These are phyloP conservation scores for Podaxis sp. DNA, from an alignment of 768 basidiomycete species.

Conservation along the genomic window DNA sequence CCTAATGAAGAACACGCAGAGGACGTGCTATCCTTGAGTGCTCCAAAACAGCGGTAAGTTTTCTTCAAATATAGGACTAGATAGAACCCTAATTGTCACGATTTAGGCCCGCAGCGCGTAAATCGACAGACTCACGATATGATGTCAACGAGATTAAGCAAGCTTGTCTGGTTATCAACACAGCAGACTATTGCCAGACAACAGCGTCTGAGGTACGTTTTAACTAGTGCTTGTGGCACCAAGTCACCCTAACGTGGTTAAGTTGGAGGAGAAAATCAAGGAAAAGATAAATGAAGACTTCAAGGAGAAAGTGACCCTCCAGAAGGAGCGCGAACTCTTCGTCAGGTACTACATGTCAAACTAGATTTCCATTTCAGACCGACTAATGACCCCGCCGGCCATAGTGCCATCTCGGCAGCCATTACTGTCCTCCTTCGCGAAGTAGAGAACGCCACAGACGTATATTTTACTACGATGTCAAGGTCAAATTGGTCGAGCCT, in stretches of 20 bases:
- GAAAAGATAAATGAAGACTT: constrained; percentile 76
- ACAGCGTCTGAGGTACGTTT: constrained; percentile 78
- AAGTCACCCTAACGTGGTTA: constrained; percentile 3
- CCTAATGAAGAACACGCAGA: constrained; percentile 44
- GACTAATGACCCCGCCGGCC: background rate
- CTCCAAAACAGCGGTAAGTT: constrained; percentile 60
- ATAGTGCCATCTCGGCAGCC: constrained; percentile 80
- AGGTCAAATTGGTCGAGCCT: constrained; percentile 77
- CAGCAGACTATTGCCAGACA: constrained; percentile 94
- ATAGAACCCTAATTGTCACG: background rate
- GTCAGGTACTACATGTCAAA: constrained; percentile 56
- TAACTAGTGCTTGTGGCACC: background rate
- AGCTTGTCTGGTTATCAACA: constrained; percentile 90
- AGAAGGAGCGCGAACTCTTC: constrained; percentile 86
- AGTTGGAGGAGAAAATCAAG: constrained; percentile 93
- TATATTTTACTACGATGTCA: constrained; percentile 72
- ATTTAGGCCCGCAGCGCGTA: constrained; percentile 47
- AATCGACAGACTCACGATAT: constrained; percentile 77
- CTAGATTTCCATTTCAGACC: background rate
- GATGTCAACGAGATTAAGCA: constrained; percentile 77
- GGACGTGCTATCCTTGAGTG: constrained; percentile 76
- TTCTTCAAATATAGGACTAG: background rate
- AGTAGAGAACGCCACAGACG: constrained; percentile 82
- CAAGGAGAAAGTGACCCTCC: constrained; percentile 79
- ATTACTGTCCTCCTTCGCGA: constrained; percentile 81